Base-by-base conservation (phyloP, 2,329 filamentous ascomycete genomes). In the Cordyceps pruinosa region DNA sequence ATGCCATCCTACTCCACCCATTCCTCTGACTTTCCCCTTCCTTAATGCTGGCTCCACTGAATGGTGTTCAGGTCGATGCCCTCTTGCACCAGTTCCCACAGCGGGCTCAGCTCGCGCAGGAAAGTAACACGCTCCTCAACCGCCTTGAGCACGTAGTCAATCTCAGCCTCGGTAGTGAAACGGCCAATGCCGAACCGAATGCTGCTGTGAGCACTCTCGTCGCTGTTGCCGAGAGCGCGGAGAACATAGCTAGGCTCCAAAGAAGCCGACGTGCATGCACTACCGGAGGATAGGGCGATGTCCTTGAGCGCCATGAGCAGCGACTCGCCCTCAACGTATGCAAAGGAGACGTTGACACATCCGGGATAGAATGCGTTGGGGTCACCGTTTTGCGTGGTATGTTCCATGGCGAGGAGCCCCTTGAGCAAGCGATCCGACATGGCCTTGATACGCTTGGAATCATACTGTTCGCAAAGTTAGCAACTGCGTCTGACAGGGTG, bases 51-150 rank as follows among this genome's bases (percentile, higher is more conserved):
- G 70, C 89, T 96, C 94, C 94, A 99, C 75, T 99, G 87, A 67
- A 99, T 99, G 44, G 90, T 96, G 74, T 95, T 89, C 64, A 99
- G 76, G 69, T 96, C 94, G 62, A 99, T 84, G 17, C 94, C 94
- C 72, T 99, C 94, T 75, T 99, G 94, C 13, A 99, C 94, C 62
- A 99, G 76, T 75, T 99, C 94, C 94, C 94, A 99, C 58, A 99
- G 76, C 39, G 94, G 94, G 70, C 92, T 97, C 63, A 99, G 78
- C 76, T 99, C 94, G 66, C 94, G 85, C 66, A 99, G 77, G 79
- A 97, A 97, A 17, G 85, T 88, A 44, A 99, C 94, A 53, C 94
- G 84, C 70, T 96, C 90, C 71, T 83, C 83, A 1, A 99, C 94
- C 0, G 94, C 93, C 76, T 96, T 94, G 58, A 99, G 78, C 12